A percentile compares a stretch with the other conserved stretches of the same genome.
phyloP scores from a whole-genome alignment of 1,284 basidiomycete genomes.

The Ceratobasidium papillatum region DNA sequence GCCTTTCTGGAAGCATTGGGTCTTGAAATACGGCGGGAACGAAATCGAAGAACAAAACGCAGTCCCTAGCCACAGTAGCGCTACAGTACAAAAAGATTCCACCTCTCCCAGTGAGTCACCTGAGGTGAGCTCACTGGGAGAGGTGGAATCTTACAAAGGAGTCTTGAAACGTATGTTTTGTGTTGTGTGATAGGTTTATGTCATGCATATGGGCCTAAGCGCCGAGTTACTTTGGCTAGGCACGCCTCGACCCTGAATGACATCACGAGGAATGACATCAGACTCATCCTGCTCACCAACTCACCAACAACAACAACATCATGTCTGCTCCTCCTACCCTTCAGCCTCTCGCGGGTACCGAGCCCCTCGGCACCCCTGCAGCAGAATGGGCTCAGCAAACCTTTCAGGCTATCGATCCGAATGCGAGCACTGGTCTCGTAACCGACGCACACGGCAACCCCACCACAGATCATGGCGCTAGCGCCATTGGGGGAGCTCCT shows the following conservation, averaged over 20 bases:
- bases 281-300: not conserved
- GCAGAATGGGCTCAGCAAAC: conserved; percentile 38
- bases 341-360: not conserved
- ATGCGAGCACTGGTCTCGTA: not conserved
- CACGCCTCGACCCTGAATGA: conserved; percentile 14
- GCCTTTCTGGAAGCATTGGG: no score
- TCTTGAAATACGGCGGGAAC: no score
- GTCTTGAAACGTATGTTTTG: no score
- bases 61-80: no score
- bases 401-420: conserved; percentile 29
- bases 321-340: conserved; percentile 11
- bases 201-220: no score
- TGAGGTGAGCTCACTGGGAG: no score
- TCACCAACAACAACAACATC: not conserved
- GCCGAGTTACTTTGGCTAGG: not conserved
- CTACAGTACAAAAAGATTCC: no score
- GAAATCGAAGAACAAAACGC: no score
- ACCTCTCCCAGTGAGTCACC: no score
- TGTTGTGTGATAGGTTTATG: no score
- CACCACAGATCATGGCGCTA: not conserved
- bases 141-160: no score
- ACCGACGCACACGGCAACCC: conserved; percentile 30
- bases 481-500: not conserved
- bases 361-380: conserved; percentile 30
- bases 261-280: conserved; percentile 21